phyloP scores from a whole-genome alignment of 2,329 filamentous ascomycete species.

The Polytolypa hystricis region DNA sequence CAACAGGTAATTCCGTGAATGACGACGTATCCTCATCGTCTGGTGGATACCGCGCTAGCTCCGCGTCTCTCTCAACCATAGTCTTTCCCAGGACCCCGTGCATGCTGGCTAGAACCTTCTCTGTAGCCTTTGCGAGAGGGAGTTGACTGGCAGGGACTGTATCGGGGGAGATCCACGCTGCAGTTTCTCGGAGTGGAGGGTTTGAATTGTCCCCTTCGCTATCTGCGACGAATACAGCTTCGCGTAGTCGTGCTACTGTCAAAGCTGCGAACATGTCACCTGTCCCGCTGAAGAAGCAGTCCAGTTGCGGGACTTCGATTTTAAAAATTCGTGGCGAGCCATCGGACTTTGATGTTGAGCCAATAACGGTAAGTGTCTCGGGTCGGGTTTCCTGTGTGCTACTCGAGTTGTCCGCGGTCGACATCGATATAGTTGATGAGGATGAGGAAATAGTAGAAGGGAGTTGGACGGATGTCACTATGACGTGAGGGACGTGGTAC shows the following conservation, averaged over 20 bases:
- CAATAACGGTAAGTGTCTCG: constrained; percentile 57
- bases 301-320: constrained; percentile 73
- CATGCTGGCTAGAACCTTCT: constrained; percentile 88
- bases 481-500: constrained; percentile 72
- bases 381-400: constrained; percentile 16
- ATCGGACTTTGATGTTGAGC: constrained; percentile 56
- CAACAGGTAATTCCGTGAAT: constrained; percentile 15
- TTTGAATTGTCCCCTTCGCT: constrained; percentile 27
- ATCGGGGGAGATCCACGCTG: constrained; percentile 69
- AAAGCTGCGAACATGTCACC: constrained; percentile 98
- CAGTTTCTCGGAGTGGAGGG: constrained; percentile 39
- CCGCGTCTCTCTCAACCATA: constrained; percentile 52
- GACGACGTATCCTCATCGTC: constrained; percentile 9
- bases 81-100: constrained; percentile 66
- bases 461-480: constrained; percentile 82
- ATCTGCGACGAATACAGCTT: constrained; percentile 52
- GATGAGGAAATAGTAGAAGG: constrained; percentile 41
- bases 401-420: constrained; percentile 9
- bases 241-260: constrained; percentile 74
- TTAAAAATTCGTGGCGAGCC: constrained; percentile 72
- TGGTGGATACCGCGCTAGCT: constrained; percentile 38
- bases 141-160: constrained; percentile 56
- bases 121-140: constrained; percentile 70
- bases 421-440: constrained; percentile 20
- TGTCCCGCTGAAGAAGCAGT: constrained; percentile 92